These are phyloP conservation scores for Tympanopsis confertula DNA, from an alignment of 2,329 filamentous ascomycete species.

Conservation along the genomic window DNA sequence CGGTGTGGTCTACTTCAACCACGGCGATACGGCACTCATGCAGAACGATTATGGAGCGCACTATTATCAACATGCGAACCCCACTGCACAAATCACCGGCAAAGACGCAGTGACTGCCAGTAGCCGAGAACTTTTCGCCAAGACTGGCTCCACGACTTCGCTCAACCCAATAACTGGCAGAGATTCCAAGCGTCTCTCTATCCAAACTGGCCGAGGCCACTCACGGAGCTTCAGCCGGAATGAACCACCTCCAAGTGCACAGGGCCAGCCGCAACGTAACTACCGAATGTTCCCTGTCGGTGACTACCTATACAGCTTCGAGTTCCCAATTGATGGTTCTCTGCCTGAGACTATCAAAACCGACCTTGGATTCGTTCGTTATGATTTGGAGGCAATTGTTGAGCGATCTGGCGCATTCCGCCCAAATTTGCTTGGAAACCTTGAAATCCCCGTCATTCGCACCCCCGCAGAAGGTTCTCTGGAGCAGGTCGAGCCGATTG, in stretches of 20 bases:
- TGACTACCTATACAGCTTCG: conserved; percentile 1
- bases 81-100: not conserved
- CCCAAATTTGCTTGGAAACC: conserved; percentile 53
- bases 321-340: conserved; percentile 1
- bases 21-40: not conserved
- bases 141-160: not conserved
- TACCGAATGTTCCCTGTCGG: not conserved
- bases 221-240: not conserved
- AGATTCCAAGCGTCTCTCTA: not conserved
- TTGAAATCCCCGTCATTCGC: conserved; percentile 58
- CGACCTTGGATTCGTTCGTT: conserved; percentile 58
- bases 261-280: not conserved
- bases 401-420: conserved; percentile 62
- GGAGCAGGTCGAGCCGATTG: conserved; percentile 64
- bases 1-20: not conserved
- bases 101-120: not conserved
- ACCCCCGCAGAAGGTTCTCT: conserved; percentile 60
- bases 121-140: not conserved
- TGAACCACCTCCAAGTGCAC: not conserved
- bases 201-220: not conserved
- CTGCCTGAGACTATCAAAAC: conserved; percentile 53
- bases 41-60: conserved; percentile 1
- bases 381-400: conserved; percentile 57
- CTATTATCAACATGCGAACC: conserved; percentile 1
- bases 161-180: not conserved